These are phyloP conservation scores for Myxozyma vanderwaltii DNA, from an alignment of 805 yeast species.

Conservation along the genomic window DNA sequence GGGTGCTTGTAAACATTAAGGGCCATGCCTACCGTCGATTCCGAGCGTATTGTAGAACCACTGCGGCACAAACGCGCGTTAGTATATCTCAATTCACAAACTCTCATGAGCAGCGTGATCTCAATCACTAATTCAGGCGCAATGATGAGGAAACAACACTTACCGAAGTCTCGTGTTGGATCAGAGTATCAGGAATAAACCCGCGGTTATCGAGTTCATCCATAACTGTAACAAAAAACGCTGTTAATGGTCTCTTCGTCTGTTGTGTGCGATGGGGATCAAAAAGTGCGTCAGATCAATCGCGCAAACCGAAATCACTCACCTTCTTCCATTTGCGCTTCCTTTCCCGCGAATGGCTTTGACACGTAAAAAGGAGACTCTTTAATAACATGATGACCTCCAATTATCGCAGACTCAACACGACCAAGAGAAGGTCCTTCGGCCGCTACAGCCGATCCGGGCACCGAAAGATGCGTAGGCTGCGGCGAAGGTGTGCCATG, in stretches of 20 bases:
- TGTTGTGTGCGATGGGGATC: too few relatives aligned
- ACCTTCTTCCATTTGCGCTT: constrained; percentile 66
- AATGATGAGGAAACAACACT: constrained; percentile 15
- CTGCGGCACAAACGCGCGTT: constrained; percentile 13
- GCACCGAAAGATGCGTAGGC: constrained; percentile 29
- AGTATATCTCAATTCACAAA: too few relatives aligned
- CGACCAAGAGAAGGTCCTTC: not conserved
- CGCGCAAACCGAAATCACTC: too few relatives aligned
- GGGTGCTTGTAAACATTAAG: too few relatives aligned
- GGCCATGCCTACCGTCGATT: constrained; percentile 59
- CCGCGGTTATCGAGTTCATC: constrained; percentile 81
- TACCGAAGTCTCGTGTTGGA: constrained; percentile 74
- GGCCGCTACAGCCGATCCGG: constrained; percentile 11
- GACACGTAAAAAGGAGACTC: constrained; percentile 54
- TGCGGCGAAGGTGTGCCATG: constrained; percentile 27
- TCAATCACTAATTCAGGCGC: not conserved
- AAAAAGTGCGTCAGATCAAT: too few relatives aligned
- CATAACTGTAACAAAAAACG: constrained; percentile 53
- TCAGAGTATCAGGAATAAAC: constrained; percentile 82
- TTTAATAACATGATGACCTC: constrained; percentile 17
- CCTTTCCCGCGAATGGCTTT: constrained; percentile 76
- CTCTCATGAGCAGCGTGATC: not conserved
- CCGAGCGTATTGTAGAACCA: constrained; percentile 91
- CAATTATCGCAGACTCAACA: not conserved
- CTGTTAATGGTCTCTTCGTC: not conserved